These are phyloP conservation scores for Nicotiana otophora DNA, from an alignment of 257 asterid species.

Conservation along the genomic window DNA sequence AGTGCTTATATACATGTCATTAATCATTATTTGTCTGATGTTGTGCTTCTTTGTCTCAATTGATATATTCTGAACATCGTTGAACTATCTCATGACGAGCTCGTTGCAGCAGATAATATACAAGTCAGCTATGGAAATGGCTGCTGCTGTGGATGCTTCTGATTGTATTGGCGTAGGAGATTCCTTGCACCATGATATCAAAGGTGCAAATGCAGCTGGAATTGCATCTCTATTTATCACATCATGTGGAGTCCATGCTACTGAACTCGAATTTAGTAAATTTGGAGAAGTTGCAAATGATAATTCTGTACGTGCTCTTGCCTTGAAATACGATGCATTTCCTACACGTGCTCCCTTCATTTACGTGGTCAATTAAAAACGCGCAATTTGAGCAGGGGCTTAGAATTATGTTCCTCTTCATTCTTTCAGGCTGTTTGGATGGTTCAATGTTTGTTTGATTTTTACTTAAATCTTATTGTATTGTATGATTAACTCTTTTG, in stretches of 20 bases:
- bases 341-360: slow-evolving; percentile 76
- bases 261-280: slow-evolving; percentile 55
- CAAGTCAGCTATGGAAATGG: slow-evolving; percentile 65
- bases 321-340: slow-evolving; percentile 49
- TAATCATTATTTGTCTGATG: background rate
- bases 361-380: slow-evolving; percentile 47
- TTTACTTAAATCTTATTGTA: too few species aligned
- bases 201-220: slow-evolving; percentile 77
- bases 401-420: background rate
- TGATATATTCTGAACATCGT: background rate
- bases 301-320: slow-evolving; percentile 50
- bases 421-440: background rate
- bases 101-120: slow-evolving; percentile 69
- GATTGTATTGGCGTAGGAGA: slow-evolving; percentile 91
- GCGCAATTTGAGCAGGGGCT: too few species aligned
- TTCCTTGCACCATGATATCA: slow-evolving; percentile 89
- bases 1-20: background rate
- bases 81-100: background rate
- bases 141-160: slow-evolving; percentile 47
- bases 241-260: slow-evolving; percentile 72
- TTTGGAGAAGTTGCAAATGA: slow-evolving; percentile 63
- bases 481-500: background rate
- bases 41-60: background rate
- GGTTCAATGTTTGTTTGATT: background rate
- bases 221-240: slow-evolving; percentile 61